Evolutionary conservation across 768 basidiomycete species (phyloP), one percentile per base, ranked within the genome.

Genomic region (Pleurotus giganteus): DNA sequence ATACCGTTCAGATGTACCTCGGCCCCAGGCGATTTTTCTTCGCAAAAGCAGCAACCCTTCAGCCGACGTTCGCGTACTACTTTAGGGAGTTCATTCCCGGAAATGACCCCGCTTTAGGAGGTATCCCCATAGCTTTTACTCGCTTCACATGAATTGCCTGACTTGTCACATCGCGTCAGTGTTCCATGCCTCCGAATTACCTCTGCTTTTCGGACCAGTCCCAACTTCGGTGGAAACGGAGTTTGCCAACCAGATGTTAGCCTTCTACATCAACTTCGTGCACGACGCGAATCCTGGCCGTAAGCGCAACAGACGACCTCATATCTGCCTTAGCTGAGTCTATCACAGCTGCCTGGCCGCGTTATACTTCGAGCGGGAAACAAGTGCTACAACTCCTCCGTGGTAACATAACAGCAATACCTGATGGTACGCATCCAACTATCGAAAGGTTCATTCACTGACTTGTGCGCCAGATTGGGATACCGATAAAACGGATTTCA

Each of bases 61-160:
- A 81, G 58, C 74, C 76, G 0, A 73, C 78, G 60, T 85, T 76
- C 64, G 79, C 67, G 0, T 85, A 85, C 51, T 74, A 75, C 58
- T 84, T 85, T 60, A 69, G 65, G 15, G 81, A 85, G 63, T 80
- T 82, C 31, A 77, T 85, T 49, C 82, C 82, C 0, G 84, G 82
- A 7, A 74, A 81, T 50, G 64, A 77, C 51, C 70, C 73, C 3
- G 60, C 66, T 2, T 53, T 76, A 1, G 83, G 84, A 61, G 81
- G 84, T 80, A 26, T 46, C 23, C 36, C n/a, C 1, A 2, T 29
- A 26, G 2, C n/a, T 19, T 26, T 19, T 63, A 37, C 4, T 27
- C 4, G 45, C 29, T 37, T 43, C 26, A 19, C 11, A 49, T 27
- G 26, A 21, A 4, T 28, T 28, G 19, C 28, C 21, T 42, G 32